A percentile compares a stretch with the other conserved stretches of the same genome.
Evolutionary conservation across 306 rosid species (phyloP).

Genomic region (Rosa persica): DNA sequence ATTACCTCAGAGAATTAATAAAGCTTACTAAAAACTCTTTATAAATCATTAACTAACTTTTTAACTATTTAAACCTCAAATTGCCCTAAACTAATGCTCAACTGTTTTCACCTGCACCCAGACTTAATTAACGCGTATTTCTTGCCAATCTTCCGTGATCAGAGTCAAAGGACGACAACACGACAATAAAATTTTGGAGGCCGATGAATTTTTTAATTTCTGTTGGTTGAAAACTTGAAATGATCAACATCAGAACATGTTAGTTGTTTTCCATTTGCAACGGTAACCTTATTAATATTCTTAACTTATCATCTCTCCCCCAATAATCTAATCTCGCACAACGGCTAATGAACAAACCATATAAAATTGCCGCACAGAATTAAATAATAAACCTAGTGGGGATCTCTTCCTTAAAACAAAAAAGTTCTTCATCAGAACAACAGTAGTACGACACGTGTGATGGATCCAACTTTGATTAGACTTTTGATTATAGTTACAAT

Average conservation of each 20-base stretch:
- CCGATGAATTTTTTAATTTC: slow-evolving; percentile 9
- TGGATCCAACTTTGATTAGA: background rate
- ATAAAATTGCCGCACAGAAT: background rate
- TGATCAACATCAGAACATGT: slow-evolving; percentile 23
- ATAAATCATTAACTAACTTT: too few relatives aligned
- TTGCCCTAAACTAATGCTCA: background rate
- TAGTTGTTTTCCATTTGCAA: slow-evolving; percentile 44
- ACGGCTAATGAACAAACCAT: slow-evolving; percentile 19
- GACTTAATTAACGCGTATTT: background rate
- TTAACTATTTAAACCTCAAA: too few relatives aligned
- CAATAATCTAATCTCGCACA: slow-evolving; percentile 16
- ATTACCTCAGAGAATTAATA: too few relatives aligned
- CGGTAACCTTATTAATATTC: slow-evolving; percentile 23
- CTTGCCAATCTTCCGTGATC: background rate
- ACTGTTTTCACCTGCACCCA: background rate
- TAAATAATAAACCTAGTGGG: background rate
- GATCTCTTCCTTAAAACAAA: background rate
- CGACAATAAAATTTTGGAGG: slow-evolving; percentile 22
- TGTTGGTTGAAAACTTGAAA: slow-evolving; percentile 7
- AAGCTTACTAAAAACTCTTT: too few relatives aligned
- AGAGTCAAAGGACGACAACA: slow-evolving; percentile 18
- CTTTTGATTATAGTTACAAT: background rate
- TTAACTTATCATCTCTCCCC: slow-evolving; percentile 18
- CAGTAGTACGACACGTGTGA: slow-evolving; percentile 6
- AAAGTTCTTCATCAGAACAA: background rate